Base-by-base conservation (phyloP, 495 filamentous ascomycete genomes). In the Penicillium cataractarum region DNA sequence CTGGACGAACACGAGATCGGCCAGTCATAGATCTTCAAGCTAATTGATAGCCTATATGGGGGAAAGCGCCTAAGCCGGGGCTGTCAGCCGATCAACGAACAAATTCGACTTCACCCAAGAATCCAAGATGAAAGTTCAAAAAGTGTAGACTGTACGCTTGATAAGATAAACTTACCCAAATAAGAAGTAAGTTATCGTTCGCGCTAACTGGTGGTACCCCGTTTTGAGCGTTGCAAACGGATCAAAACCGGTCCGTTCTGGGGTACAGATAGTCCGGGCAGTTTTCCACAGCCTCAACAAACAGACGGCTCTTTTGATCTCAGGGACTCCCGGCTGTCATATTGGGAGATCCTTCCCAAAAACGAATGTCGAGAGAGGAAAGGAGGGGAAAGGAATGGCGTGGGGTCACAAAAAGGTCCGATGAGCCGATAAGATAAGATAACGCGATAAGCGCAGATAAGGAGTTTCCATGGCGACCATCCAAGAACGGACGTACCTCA, bases 381-480 rank as follows among this genome's bases (percentile, higher is more conserved):
- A 29, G 46, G 46, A 50, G 24, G 46, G 46, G 24, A 24, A 46
- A 46, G 46, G 21, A 50, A 13, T 6, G 24, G 26, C 46, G 46
- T 50, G 46, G 46, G 46, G 46, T n/a, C 3, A 15, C 21, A 17
- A 50, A 2, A 9, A 26, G 24, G 10, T n/a, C 13, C 1, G 5
- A n/a, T 50, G 13, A 13, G 4, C 4, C 46, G 46, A 50, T 50
- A 50, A 50, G 46, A 50, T 49, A 49, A 49, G 46, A 27, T 44
- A 44, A 19, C 1, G 7, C 19, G 42, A 46, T 46, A 46, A 46
- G 42, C 3, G 27, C 5, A 7, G 49, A 52, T 52, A 52, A 52
- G 49, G 27, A 52, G 51, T 54, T 54, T 54, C 31, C 31, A 37
- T 37, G 31, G 51, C 51, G 51, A 54, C 51, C 27, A 6, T 6